Evolutionary conservation across 257 asterid species (phyloP).

Genomic region (Hygrophila difformis): DNA sequence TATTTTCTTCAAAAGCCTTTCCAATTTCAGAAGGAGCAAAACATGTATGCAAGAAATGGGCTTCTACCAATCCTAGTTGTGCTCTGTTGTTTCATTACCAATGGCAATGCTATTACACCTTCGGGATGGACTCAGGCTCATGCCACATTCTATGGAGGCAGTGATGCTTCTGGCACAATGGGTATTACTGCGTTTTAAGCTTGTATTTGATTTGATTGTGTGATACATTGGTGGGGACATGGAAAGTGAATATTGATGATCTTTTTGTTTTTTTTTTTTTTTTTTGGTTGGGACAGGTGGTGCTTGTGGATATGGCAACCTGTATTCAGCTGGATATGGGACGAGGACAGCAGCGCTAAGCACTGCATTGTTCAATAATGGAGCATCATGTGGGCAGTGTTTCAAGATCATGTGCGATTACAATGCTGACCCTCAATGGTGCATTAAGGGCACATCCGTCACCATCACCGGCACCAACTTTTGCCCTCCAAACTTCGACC

Average conservation of each 20-base stretch:
- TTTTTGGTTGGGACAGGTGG: slow-evolving; percentile 25
- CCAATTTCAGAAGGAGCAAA: neutral
- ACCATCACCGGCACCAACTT: slow-evolving; percentile 51
- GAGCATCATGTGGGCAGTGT: slow-evolving; percentile 63
- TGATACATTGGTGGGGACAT: too few species aligned
- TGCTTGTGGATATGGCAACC: slow-evolving; percentile 54
- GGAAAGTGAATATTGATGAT: too few species aligned
- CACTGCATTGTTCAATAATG: slow-evolving; percentile 45
- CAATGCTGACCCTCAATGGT: slow-evolving; percentile 42
- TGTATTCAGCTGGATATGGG: slow-evolving; percentile 40
- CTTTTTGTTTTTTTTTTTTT: too few species aligned
- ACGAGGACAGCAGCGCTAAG: slow-evolving; percentile 49
- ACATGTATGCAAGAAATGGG: slow-evolving; percentile 19
- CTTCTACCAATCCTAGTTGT: slow-evolving; percentile 9
- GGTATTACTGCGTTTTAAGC: slow-evolving; percentile 17
- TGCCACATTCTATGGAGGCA: slow-evolving; percentile 56
- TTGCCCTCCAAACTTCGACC: slow-evolving; percentile 58
- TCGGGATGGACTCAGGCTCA: slow-evolving; percentile 42
- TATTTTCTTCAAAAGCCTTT: neutral
- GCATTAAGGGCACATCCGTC: slow-evolving; percentile 39
- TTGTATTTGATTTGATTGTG: too few species aligned
- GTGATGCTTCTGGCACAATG: slow-evolving; percentile 59
- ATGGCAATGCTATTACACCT: slow-evolving; percentile 26
- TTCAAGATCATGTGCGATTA: slow-evolving; percentile 43
- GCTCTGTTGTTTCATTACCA: slow-evolving; percentile 16